phyloP scores from a whole-genome alignment of 371 early-diverging fungal genomes.

The Vairimorpha apis region DNA sequence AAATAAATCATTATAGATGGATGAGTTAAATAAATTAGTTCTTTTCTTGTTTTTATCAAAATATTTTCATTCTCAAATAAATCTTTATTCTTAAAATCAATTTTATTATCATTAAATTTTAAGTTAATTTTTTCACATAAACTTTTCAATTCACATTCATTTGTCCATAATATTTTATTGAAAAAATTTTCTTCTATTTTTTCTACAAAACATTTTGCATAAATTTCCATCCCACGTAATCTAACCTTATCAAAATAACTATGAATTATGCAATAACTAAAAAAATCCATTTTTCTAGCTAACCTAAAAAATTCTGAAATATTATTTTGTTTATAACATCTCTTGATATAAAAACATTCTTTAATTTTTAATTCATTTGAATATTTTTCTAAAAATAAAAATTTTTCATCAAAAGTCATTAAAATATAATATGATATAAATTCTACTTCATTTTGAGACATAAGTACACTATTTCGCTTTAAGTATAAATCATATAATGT shows the following conservation, averaged over 20 bases:
- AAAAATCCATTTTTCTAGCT: conserved; percentile 12
- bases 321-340: conserved; percentile 15
- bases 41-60: conserved; percentile 4
- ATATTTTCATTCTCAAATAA: conserved; percentile 18
- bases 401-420: conserved; percentile 21
- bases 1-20: background rate
- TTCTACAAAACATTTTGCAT: conserved; percentile 12
- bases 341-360: conserved; percentile 9
- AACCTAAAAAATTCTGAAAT: conserved; percentile 4
- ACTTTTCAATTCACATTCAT: conserved; percentile 3
- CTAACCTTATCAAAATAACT: conserved; percentile 22
- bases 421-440: conserved; percentile 38
- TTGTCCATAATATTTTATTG: background rate
- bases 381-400: background rate
- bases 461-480: conserved; percentile 5
- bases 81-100: conserved; percentile 13
- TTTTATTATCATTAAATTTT: background rate
- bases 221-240: background rate
- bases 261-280: conserved; percentile 27
- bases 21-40: background rate
- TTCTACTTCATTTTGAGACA: conserved; percentile 11
- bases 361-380: background rate
- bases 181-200: conserved; percentile 7
- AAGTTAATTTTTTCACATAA: conserved; percentile 7
- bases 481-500: conserved; percentile 36